Evolutionary conservation across 2,329 filamentous ascomycete species (phyloP).

Genomic region (Paraphaeosphaeria minitans): DNA sequence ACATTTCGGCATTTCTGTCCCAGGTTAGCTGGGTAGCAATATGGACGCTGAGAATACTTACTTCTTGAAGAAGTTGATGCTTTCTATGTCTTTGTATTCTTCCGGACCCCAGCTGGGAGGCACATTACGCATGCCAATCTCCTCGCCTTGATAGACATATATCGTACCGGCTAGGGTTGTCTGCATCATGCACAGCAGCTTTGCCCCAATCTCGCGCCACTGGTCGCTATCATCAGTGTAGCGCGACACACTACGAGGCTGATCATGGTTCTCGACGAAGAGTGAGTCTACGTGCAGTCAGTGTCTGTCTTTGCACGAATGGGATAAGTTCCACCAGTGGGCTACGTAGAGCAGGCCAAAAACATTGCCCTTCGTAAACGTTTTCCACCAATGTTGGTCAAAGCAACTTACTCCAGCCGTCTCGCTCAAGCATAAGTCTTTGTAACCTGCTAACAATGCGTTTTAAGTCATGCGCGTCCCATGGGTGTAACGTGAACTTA

Average conservation of each 20-base stretch:
- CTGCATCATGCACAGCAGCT: conserved; percentile 55
- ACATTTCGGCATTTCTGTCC: conserved; percentile 35
- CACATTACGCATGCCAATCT: conserved; percentile 58
- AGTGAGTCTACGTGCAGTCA: conserved; percentile 39
- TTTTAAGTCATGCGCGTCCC: conserved; percentile 43
- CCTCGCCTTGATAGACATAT: conserved; percentile 58
- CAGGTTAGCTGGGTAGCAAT: conserved; percentile 1
- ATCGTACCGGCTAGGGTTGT: conserved; percentile 55
- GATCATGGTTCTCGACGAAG: conserved; percentile 61
- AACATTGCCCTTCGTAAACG: no score
- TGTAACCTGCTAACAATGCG: conserved; percentile 41
- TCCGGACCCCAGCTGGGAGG: conserved; percentile 49
- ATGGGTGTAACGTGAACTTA: conserved; percentile 40
- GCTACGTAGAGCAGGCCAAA: no score
- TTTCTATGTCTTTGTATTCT: conserved; percentile 61
- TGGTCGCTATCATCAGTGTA: conserved; percentile 56
- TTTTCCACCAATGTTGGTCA: no score
- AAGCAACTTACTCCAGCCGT: conserved; percentile 47
- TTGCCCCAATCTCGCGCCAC: conserved; percentile 54
- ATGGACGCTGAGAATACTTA: conserved; percentile 13
- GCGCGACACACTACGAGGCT: conserved; percentile 55
- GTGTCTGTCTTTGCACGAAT: background rate
- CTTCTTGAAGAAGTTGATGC: conserved; percentile 60
- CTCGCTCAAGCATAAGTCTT: conserved; percentile 44
- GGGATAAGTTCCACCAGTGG: background rate